Evolutionary conservation across 345 rosid species (phyloP).

Genomic region (Aethionema arabicum): DNA sequence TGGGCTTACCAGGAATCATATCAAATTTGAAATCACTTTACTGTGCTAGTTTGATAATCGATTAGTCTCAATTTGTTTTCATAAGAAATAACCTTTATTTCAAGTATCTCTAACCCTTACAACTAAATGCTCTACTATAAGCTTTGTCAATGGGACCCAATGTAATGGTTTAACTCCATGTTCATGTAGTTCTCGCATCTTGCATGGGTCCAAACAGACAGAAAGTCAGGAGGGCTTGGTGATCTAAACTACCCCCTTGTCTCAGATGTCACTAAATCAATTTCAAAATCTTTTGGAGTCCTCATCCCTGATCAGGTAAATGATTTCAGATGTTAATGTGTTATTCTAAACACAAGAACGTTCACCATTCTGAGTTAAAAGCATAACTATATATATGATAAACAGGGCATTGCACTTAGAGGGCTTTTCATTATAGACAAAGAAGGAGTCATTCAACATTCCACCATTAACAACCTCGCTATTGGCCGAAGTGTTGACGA

Average conservation of each 20-base stretch:
- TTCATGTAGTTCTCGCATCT: conserved; percentile 72
- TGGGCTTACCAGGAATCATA: too few species aligned
- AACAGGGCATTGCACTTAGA: conserved; percentile 80
- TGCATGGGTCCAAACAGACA: conserved; percentile 92
- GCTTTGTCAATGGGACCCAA: neutral
- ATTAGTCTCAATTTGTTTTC: neutral
- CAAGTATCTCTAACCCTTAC: neutral
- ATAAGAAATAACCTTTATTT: neutral
- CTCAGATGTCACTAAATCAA: conserved; percentile 77
- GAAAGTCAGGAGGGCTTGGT: conserved; percentile 88
- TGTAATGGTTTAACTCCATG: conserved; percentile 1
- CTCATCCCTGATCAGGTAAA: conserved; percentile 89
- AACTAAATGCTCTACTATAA: too few species aligned
- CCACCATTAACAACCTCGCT: conserved; percentile 91
- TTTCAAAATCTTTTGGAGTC: conserved; percentile 71
- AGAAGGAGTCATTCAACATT: conserved; percentile 86
- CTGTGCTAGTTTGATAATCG: neutral
- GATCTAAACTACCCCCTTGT: conserved; percentile 81
- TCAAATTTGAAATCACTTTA: neutral
- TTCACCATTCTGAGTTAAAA: neutral
- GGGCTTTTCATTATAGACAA: conserved; percentile 92
- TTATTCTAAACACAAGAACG: too few species aligned
- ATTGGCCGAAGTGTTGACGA: conserved; percentile 89
- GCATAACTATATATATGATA: neutral
- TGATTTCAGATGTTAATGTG: too few species aligned